A percentile compares a stretch with the other conserved stretches of the same genome.
These are phyloP conservation scores for Boletus sp. DNA, from an alignment of 1,284 basidiomycete species.

Conservation along the genomic window DNA sequence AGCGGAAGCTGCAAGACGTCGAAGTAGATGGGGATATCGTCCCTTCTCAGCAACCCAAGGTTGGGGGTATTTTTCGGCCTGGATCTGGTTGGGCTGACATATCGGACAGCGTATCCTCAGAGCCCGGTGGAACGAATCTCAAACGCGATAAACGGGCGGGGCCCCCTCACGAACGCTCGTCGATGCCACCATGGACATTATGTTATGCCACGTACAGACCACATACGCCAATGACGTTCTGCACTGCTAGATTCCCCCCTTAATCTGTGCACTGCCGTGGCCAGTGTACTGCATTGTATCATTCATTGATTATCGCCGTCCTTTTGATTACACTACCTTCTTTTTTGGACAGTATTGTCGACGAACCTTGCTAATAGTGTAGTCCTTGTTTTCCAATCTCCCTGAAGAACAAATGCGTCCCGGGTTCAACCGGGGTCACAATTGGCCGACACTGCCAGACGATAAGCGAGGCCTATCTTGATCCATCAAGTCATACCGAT, in stretches of 20 bases:
- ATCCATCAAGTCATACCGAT: too few relatives aligned
- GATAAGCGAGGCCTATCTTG: too few relatives aligned
- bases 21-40: conserved; percentile 13
- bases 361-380: conserved; percentile 19
- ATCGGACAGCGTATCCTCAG: conserved; percentile 20
- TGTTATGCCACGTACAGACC: conserved; percentile 13
- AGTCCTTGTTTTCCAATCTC: too few relatives aligned
- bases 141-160: conserved; percentile 9
- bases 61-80: background rate
- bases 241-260: background rate
- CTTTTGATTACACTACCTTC: conserved; percentile 12
- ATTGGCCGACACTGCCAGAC: too few relatives aligned
- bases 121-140: conserved; percentile 16
- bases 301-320: conserved; percentile 9
- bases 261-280: conserved; percentile 1
- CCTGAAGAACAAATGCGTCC: too few relatives aligned
- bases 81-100: conserved; percentile 6
- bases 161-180: conserved; percentile 4
- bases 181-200: conserved; percentile 12
- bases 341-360: conserved; percentile 3
- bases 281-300: conserved; percentile 8
- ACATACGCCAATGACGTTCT: background rate
- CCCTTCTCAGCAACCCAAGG: conserved; percentile 23
- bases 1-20: conserved; percentile 34
- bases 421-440: too few relatives aligned